Percentiles rank a stretch among this genome's conserved stretches.
These are phyloP conservation scores for Saccharomycopsis fibuligera DNA, from an alignment of 805 yeast species.

Conservation along the genomic window DNA sequence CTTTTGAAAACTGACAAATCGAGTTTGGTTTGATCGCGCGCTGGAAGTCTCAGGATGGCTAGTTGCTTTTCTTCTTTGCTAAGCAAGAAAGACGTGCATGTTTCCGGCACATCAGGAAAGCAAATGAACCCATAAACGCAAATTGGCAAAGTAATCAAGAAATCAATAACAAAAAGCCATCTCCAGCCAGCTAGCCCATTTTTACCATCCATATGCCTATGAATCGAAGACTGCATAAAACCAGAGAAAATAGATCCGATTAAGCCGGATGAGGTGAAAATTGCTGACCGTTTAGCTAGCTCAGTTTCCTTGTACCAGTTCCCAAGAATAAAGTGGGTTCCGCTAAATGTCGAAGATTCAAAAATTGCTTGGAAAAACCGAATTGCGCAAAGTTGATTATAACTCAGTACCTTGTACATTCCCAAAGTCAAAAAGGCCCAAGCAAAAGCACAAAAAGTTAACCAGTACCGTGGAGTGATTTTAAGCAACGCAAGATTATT, in stretches of 20 bases:
- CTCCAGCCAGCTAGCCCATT: conserved; percentile 57
- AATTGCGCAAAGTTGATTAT: conserved; percentile 46
- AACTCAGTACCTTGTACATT: conserved; percentile 41
- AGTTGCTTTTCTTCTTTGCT: conserved; percentile 34
- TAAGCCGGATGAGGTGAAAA: conserved; percentile 49
- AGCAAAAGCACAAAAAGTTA: conserved; percentile 44
- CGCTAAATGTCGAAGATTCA: conserved; percentile 52
- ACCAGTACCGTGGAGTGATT: conserved; percentile 52
- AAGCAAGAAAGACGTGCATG: conserved; percentile 27
- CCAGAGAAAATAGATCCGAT: conserved; percentile 51
- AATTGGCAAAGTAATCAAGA: conserved; percentile 50
- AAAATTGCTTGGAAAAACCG: conserved; percentile 57
- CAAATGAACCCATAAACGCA: conserved; percentile 43
- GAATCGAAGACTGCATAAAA: conserved; percentile 52
- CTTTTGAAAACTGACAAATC: conserved; percentile 36
- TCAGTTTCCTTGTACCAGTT: conserved; percentile 47
- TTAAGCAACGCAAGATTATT: conserved; percentile 46
- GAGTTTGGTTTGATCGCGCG: conserved; percentile 24
- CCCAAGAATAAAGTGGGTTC: conserved; percentile 49
- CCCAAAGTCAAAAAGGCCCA: conserved; percentile 55
- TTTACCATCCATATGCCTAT: conserved; percentile 38
- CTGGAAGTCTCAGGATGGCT: conserved; percentile 39
- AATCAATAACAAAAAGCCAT: conserved; percentile 63
- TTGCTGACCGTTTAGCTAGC: conserved; percentile 44
- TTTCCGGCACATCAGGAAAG: conserved; percentile 21